Base-by-base conservation (phyloP, 139 green algal species). In the Pseudopediastrum boryanum region DNA sequence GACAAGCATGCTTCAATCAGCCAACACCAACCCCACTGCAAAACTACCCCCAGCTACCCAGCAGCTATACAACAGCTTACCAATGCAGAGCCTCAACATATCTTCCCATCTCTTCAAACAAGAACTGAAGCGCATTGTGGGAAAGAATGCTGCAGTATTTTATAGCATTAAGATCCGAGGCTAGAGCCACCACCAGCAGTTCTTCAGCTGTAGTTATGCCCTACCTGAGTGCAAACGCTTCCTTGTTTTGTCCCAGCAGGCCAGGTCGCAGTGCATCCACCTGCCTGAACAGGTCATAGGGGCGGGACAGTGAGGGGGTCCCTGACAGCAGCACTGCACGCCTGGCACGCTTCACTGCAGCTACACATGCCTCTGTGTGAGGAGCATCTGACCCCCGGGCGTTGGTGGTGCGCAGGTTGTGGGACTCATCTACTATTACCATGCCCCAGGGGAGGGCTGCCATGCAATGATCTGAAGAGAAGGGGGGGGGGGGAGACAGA, bases 221-320 rank as follows among this genome's bases (percentile, higher is more conserved):
- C 79, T 95, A 97, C 19, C 79, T 77, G 5, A 77, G 33, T 0
- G 90, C 90, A 80, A 98, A 99, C 3, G 81, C 83, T 12, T 92
- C 85, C 77, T 96, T 93, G 74, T 46, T 90, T 48, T 3, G 41
- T 16, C 91, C 91, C 42, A 99, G 80, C 51, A 98, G 79, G 0
- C 93, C 89, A 1, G 93, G 91, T 58, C 85, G 62, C 27, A 99
- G 70, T 4, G 85, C 80, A 46, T 98, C 91, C 48, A 82, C 42
- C 89, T 97, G 93, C 2, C 85, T 68, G 84, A 84, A 96, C 36
- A 98, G 86, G 83, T 98, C 95, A 77, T 93, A 98, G 5, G 95
- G 95, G 21, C 88, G 82, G 23, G 82, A 87, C 39, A 99, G 88
- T 38, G 86, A 94, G 19, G 96, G 96, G 2, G 95, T 99, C 27